Evolutionary conservation across 768 basidiomycete species (phyloP).

Genomic region (Mycena maculata): DNA sequence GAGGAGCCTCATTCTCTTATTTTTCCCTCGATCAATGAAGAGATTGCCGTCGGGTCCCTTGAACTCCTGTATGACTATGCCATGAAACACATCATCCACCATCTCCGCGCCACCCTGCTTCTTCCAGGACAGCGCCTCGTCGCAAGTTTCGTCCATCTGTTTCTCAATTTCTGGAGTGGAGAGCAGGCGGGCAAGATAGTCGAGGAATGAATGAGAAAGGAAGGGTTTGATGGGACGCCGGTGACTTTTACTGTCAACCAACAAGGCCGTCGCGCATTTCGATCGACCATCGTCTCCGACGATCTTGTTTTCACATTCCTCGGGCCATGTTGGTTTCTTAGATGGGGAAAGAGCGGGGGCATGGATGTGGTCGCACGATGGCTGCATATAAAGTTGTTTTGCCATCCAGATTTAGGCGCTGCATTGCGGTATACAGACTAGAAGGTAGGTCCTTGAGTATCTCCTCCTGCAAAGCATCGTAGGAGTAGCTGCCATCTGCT

Average conservation of each 20-base stretch:
- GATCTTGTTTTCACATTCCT: constrained; percentile 7
- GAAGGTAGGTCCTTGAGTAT: constrained; percentile 22
- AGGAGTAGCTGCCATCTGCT: not conserved
- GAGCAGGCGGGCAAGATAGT: constrained; percentile 37
- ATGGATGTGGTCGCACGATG: constrained; percentile 27
- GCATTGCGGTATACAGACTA: constrained; percentile 11
- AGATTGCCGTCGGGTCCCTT: constrained; percentile 12
- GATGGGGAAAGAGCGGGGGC: constrained; percentile 7
- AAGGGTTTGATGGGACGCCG: constrained; percentile 32
- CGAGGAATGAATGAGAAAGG: constrained; percentile 31
- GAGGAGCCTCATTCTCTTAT: constrained; percentile 24
- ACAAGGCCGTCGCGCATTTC: constrained; percentile 2
- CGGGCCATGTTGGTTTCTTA: not conserved
- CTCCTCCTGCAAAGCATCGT: constrained; percentile 17
- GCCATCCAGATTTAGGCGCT: constrained; percentile 16
- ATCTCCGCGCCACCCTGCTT: not conserved
- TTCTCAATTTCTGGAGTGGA: constrained; percentile 26
- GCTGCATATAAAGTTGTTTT: constrained; percentile 23
- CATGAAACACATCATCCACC: constrained; percentile 5
- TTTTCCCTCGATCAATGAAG: constrained; percentile 30
- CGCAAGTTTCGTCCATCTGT: constrained; percentile 16
- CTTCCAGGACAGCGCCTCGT: constrained; percentile 7
- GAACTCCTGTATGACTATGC: constrained; percentile 1
- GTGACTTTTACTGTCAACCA: not conserved
- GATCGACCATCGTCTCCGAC: constrained; percentile 1